phyloP scores from a whole-genome alignment of 768 basidiomycete species.

The Tricholoma matsutake region DNA sequence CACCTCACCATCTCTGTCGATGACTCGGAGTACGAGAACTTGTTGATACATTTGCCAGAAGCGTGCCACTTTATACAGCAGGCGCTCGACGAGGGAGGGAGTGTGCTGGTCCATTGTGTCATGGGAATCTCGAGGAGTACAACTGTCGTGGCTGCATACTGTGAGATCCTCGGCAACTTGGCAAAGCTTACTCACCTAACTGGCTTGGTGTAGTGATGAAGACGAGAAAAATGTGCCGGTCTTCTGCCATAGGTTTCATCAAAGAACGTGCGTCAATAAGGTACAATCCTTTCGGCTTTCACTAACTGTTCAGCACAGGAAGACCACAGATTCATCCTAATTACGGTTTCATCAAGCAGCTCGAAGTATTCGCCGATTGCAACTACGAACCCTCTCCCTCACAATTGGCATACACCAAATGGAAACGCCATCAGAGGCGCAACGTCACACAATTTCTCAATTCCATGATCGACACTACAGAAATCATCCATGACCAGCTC shows the following conservation, averaged over 20 bases:
- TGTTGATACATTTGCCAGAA: slow-evolving; percentile 62
- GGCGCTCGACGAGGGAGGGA: slow-evolving; percentile 50
- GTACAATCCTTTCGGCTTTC: no score
- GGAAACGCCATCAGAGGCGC: slow-evolving; percentile 54
- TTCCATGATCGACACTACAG: slow-evolving; percentile 48
- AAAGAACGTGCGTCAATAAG: slow-evolving; percentile 39
- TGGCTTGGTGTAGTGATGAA: slow-evolving; percentile 44
- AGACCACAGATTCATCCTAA: slow-evolving; percentile 44
- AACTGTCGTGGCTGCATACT: slow-evolving; percentile 55
- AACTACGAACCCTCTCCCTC: slow-evolving; percentile 41
- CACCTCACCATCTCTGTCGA: slow-evolving; percentile 40
- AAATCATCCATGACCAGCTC: slow-evolving; percentile 46
- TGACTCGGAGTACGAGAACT: slow-evolving; percentile 46
- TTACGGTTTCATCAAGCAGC: slow-evolving; percentile 57
- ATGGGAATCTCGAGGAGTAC: slow-evolving; percentile 73
- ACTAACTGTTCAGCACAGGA: slow-evolving; percentile 15
- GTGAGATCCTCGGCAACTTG: slow-evolving; percentile 32
- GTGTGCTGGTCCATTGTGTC: slow-evolving; percentile 68
- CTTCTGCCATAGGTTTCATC: slow-evolving; percentile 45
- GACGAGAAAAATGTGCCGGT: slow-evolving; percentile 36
- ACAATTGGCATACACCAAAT: slow-evolving; percentile 48
- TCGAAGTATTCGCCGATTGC: slow-evolving; percentile 52
- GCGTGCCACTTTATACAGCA: slow-evolving; percentile 61
- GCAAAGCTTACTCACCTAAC: background rate
- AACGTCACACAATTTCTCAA: slow-evolving; percentile 53